Conservation (phyloP, 192 early-diverging fungal genomes). For the Gryganskiella cystojenkinii region DNA sequence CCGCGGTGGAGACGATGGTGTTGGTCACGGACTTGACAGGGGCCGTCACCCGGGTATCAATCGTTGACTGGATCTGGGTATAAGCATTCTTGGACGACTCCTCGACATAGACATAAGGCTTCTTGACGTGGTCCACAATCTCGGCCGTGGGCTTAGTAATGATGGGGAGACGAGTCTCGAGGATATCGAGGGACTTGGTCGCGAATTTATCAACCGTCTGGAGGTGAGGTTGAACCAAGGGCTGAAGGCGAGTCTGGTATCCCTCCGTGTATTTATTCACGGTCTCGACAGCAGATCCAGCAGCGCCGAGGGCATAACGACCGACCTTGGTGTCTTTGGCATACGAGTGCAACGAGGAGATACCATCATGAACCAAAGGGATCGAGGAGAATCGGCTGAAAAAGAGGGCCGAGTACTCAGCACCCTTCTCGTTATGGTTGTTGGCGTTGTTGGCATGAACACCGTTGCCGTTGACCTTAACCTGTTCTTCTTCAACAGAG, state of each 20-base stretch:
- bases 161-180: conserved; percentile 71
- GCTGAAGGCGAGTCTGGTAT: conserved; percentile 50
- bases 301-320: conserved; percentile 30
- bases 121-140: conserved; percentile 67
- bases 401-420: conserved; percentile 4
- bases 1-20: conserved; percentile 49
- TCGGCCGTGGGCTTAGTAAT: conserved; percentile 70
- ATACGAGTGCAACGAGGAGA: conserved; percentile 58
- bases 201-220: conserved; percentile 68
- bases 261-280: conserved; percentile 44
- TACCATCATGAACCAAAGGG: conserved; percentile 64
- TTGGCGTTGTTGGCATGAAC: conserved; percentile 2
- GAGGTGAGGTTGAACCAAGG: conserved; percentile 64
- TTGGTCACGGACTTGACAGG: conserved; percentile 67
- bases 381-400: conserved; percentile 59
- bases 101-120: conserved; percentile 53
- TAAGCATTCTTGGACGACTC: conserved; percentile 59
- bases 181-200: conserved; percentile 68
- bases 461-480: conserved; percentile 48
- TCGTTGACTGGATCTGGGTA: conserved; percentile 59
- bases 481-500: conserved; percentile 57
- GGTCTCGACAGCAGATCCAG: conserved; percentile 34
- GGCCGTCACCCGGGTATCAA: conserved; percentile 63
- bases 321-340: conserved; percentile 54
- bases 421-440: not conserved